Conservation (phyloP, 306 rosid species). For the Rubus idaeus region DNA sequence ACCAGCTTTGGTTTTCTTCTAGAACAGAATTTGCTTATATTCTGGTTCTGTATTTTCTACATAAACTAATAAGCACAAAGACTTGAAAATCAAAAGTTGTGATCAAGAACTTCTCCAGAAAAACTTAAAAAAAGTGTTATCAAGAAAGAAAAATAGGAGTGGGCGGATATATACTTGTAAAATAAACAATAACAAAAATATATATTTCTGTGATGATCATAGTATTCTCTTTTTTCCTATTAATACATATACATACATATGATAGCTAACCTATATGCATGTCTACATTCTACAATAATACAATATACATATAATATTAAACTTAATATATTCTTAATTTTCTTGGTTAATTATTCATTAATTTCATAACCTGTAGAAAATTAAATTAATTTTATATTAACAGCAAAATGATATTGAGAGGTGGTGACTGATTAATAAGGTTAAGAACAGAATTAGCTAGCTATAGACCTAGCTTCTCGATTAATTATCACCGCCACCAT, state of each 20-base stretch:
- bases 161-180: background rate
- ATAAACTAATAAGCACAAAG: background rate
- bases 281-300: slow-evolving; percentile 5
- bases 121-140: background rate
- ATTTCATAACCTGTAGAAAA: background rate
- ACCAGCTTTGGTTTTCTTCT: slow-evolving; percentile 1
- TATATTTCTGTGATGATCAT: background rate
- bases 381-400: background rate
- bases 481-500: background rate
- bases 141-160: background rate
- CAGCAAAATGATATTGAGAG: background rate
- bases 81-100: background rate
- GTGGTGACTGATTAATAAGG: background rate
- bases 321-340: background rate
- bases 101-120: no score
- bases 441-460: background rate
- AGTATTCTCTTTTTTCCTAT: background rate
- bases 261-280: background rate
- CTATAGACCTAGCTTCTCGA: slow-evolving; percentile 4
- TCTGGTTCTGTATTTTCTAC: background rate
- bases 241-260: background rate
- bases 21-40: slow-evolving; percentile 5
- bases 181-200: background rate
- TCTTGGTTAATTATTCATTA: background rate
- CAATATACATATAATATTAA: background rate